Evolutionary conservation across 148 eudicot genomes (phyloP).

Genomic region (Vaccinium vitisidaea): DNA sequence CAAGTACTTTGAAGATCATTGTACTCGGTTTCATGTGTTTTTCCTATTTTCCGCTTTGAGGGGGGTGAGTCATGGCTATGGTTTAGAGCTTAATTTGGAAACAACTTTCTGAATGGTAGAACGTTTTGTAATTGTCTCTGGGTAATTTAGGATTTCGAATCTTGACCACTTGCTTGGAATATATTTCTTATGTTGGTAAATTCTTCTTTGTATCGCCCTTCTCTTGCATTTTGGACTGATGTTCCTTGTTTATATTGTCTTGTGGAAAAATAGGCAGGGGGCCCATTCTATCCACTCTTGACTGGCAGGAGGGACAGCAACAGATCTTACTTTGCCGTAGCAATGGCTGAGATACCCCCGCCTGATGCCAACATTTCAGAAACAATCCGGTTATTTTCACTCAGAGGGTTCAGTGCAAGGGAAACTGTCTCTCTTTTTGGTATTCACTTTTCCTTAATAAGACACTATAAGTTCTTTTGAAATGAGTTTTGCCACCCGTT

Average conservation of each 20-base stretch:
- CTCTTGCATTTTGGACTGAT: neutral
- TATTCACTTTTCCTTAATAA: neutral
- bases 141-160: neutral
- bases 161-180: neutral
- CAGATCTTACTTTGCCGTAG: constrained; percentile 10
- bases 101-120: neutral
- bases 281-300: constrained; percentile 18
- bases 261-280: constrained; percentile 21
- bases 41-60: neutral
- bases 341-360: constrained; percentile 16
- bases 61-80: neutral
- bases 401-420: constrained; percentile 16
- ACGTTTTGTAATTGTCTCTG: neutral
- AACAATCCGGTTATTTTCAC: constrained; percentile 12
- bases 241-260: neutral
- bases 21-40: neutral
- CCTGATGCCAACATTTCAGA: constrained; percentile 15
- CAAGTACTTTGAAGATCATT: neutral
- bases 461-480: neutral
- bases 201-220: neutral
- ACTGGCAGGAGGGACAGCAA: constrained; percentile 23
- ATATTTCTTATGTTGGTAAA: neutral
- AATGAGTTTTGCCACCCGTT: neutral
- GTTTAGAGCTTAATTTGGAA: neutral
- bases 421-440: constrained; percentile 26